Evolutionary conservation across 129 eudicot species (phyloP), one percentile per base, ranked within the genome.

Genomic region (Solidago caesia): DNA sequence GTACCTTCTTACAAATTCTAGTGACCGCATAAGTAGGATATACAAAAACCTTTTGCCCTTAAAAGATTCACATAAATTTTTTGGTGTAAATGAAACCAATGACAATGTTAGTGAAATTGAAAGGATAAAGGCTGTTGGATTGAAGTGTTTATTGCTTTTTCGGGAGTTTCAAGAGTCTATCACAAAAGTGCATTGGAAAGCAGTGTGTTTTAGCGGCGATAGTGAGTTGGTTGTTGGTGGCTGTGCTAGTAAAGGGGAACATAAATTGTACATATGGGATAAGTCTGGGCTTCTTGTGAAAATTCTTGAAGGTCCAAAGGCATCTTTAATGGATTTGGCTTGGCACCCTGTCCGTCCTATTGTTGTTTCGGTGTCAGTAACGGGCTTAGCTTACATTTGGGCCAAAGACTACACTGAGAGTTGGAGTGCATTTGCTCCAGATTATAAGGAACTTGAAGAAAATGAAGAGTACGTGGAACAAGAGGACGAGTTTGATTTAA

Each of bases 361-460:
- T 80, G 88, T 92, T 67, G 88, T 87, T 62, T 92, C 97, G 51
- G 96, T 89, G 73, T 87, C 97, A 5, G 61, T 87, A 79, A 80
- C 94, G 13, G 97, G 97, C 21, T 81, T 92, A 77, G 84, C 82
- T 62, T 92, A 92, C 70, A 85, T 92, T 8, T 92, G 97, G 97
- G 96, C 91, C 21, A 92, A 89, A 85, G 97, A 92, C 46, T 89
- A 89, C 51, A 84, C 92, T 1, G 97, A 92, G 70, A 85, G 89
- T 74, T 92, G 97, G 97, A 92, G 97, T 75, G 97, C 91, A 9
- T 92, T 92, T 85, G 97, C 97, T 78, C 97, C 97, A 4, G 97
- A 92, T 82, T 92, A 84, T 68, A 89, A 81, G 74, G 94, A 92
- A 85, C 97, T 92, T 44, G 97, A 89, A 80, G 90, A 87, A 75